Evolutionary conservation across 495 filamentous ascomycete species (phyloP).

Genomic region (Acidiella bohemica): DNA sequence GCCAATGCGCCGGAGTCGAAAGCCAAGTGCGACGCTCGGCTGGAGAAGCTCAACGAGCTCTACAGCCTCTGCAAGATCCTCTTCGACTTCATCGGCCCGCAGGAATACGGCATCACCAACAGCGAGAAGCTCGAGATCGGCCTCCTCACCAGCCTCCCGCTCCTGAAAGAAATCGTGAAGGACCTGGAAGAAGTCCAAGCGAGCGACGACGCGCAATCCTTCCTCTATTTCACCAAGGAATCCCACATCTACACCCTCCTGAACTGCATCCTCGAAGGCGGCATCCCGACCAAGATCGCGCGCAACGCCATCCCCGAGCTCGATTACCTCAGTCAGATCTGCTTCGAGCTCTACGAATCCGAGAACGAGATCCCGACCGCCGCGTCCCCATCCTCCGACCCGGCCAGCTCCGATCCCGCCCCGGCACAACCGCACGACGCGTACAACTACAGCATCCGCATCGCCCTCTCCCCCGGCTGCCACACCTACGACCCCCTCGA

Average conservation of each 20-base stretch:
- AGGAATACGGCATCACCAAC: slow-evolving; percentile 92
- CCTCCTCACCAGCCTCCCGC: slow-evolving; percentile 76
- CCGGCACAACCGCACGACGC: too few species aligned
- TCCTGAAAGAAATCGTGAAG: slow-evolving; percentile 89
- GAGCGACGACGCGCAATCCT: slow-evolving; percentile 79
- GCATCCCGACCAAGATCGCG: slow-evolving; percentile 82
- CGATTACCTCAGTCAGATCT: slow-evolving; percentile 94
- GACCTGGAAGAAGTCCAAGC: slow-evolving; percentile 97
- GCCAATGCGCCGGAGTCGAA: slow-evolving; percentile 46
- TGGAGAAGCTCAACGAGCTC: slow-evolving; percentile 78
- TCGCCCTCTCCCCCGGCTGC: slow-evolving; percentile 88
- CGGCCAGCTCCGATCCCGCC: slow-evolving; percentile 28
- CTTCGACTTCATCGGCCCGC: slow-evolving; percentile 96
- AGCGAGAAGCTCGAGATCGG: slow-evolving; percentile 96
- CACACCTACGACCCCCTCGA: slow-evolving; percentile 92
- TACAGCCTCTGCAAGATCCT: slow-evolving; percentile 87
- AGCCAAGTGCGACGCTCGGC: slow-evolving; percentile 67
- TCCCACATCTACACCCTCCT: slow-evolving; percentile 95
- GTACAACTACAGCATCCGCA: slow-evolving; percentile 88
- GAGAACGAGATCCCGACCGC: slow-evolving; percentile 40
- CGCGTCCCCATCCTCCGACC: too few species aligned
- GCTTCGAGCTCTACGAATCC: slow-evolving; percentile 93
- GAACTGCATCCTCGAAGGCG: slow-evolving; percentile 95
- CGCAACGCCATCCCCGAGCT: slow-evolving; percentile 88
- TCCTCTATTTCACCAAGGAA: slow-evolving; percentile 98